A percentile compares a stretch with the other conserved stretches of the same genome.
phyloP scores from a whole-genome alignment of 23 red algal species.

The Agarophyton chilense region DNA sequence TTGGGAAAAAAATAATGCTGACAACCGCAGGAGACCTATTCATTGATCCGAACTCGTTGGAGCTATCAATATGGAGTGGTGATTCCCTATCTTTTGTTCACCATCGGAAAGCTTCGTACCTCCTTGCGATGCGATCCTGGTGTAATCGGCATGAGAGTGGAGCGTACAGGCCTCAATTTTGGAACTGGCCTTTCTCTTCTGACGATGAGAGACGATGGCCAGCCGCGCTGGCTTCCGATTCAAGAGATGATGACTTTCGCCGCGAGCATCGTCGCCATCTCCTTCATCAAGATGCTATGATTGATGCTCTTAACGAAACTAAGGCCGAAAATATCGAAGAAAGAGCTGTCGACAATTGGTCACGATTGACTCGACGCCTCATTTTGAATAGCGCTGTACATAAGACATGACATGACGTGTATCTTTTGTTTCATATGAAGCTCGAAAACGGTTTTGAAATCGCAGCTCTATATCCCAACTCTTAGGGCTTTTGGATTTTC shows the following conservation, averaged over 20 bases:
- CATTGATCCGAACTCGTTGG: slow-evolving; percentile 73
- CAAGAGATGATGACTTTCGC: slow-evolving; percentile 21
- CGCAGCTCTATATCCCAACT: too few species aligned
- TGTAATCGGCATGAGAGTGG: slow-evolving; percentile 68
- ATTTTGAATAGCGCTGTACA: slow-evolving; percentile 45
- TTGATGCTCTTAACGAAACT: slow-evolving; percentile 44
- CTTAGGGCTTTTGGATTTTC: too few species aligned
- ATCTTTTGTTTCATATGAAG: not conserved
- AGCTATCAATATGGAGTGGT: slow-evolving; percentile 78
- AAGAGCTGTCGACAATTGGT: slow-evolving; percentile 49
- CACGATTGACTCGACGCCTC: slow-evolving; percentile 41
- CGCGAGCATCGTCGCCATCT: slow-evolving; percentile 50
- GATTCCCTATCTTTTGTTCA: slow-evolving; percentile 65
- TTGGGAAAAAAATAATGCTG: slow-evolving; percentile 80
- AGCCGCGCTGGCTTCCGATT: not conserved
- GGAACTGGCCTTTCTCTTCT: slow-evolving; percentile 68
- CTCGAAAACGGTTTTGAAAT: not conserved
- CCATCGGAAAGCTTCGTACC: slow-evolving; percentile 76
- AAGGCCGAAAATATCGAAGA: slow-evolving; percentile 17
- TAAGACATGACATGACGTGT: not conserved
- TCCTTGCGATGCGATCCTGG: slow-evolving; percentile 79
- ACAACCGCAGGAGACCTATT: slow-evolving; percentile 78
- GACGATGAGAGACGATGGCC: slow-evolving; percentile 73
- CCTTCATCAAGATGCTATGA: slow-evolving; percentile 65
- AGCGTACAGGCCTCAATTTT: slow-evolving; percentile 65